phyloP scores from a whole-genome alignment of 345 rosid genomes.

The Trapa incisa region DNA sequence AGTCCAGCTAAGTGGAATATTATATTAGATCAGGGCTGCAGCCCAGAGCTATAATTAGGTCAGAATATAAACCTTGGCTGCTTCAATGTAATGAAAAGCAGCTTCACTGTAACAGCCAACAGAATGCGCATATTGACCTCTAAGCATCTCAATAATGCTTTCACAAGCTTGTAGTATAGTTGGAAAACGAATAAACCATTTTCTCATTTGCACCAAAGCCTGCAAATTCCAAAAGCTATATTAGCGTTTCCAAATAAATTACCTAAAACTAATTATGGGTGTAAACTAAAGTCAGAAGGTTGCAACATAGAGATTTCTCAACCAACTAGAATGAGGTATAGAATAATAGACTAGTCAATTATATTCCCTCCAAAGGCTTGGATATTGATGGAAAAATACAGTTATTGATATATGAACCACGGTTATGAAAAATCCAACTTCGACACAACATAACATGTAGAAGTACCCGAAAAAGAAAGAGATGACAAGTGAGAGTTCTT shows the following conservation, averaged over 20 bases:
- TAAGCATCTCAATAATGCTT: constrained; percentile 88
- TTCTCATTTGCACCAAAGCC: constrained; percentile 89
- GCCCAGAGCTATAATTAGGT: not conserved
- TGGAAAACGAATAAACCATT: constrained; percentile 76
- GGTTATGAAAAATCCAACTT: not conserved
- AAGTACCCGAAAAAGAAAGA: not conserved
- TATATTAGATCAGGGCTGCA: not conserved
- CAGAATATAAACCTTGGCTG: constrained; percentile 49
- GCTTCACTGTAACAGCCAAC: constrained; percentile 94
- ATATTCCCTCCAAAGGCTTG: not conserved
- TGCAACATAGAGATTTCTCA: not conserved
- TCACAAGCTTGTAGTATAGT: constrained; percentile 87
- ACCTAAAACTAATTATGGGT: not conserved
- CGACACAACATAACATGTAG: not conserved
- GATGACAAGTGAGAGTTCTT: not conserved
- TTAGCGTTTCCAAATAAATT: constrained; percentile 9
- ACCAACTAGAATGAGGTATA: not conserved
- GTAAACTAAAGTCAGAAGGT: not conserved
- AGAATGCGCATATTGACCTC: constrained; percentile 94
- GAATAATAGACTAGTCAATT: not conserved
- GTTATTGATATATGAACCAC: not conserved
- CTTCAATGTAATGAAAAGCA: constrained; percentile 84
- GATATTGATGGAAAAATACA: not conserved
- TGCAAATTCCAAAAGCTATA: constrained; percentile 19
- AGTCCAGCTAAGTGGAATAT: not conserved